Evolutionary conservation across 2,329 filamentous ascomycete species (phyloP).

Genomic region (Aureobasidium lini): DNA sequence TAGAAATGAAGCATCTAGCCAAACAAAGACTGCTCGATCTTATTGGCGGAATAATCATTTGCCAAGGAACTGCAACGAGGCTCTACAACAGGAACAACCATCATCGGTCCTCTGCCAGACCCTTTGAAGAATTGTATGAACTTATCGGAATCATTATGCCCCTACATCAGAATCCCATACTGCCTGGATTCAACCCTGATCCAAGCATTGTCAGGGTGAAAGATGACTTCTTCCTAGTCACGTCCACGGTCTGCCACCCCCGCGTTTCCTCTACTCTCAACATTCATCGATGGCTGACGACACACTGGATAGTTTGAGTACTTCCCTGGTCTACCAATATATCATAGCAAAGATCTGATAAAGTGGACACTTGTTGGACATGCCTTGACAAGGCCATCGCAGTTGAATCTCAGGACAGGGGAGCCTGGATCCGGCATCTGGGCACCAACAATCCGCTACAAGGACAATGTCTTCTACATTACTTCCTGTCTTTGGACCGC

Average conservation of each 20-base stretch:
- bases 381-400: slow-evolving; percentile 43
- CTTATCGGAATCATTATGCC: background rate
- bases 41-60: too few relatives aligned
- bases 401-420: slow-evolving; percentile 46
- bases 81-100: too few relatives aligned
- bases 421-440: slow-evolving; percentile 46
- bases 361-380: slow-evolving; percentile 48
- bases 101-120: too few relatives aligned
- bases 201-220: slow-evolving; percentile 48
- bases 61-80: too few relatives aligned
- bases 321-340: slow-evolving; percentile 55
- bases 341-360: slow-evolving; percentile 47
- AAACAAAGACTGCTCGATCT: too few relatives aligned
- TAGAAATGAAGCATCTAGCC: too few relatives aligned
- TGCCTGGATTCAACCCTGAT: slow-evolving; percentile 56
- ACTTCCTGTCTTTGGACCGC: slow-evolving; percentile 40
- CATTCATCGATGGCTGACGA: background rate
- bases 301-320: slow-evolving; percentile 46
- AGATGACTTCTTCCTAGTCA: slow-evolving; percentile 50
- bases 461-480: slow-evolving; percentile 40
- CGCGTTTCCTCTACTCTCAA: background rate
- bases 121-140: too few relatives aligned
- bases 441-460: slow-evolving; percentile 43
- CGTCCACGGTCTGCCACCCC: slow-evolving; percentile 39
- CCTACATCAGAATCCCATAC: slow-evolving; percentile 41